Conservation (phyloP, 768 basidiomycete genomes). For the Daedalea quercina region DNA sequence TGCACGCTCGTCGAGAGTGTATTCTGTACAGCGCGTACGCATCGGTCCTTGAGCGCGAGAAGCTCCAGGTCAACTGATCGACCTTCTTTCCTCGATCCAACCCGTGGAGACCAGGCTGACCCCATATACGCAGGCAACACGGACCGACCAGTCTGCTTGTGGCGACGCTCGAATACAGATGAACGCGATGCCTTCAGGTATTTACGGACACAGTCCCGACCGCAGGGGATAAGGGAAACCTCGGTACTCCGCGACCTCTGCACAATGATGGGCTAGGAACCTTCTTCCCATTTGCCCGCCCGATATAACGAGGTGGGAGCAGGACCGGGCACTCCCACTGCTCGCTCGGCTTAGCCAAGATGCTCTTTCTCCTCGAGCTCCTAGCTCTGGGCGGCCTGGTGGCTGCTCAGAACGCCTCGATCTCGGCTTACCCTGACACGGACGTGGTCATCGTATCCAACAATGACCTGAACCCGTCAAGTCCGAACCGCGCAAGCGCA, state of each 20-base stretch:
- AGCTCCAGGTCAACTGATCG: neutral
- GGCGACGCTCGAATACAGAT: neutral
- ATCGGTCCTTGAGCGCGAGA: neutral
- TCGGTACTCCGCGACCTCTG: neutral
- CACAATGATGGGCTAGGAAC: neutral
- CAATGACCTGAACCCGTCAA: slow-evolving; percentile 8
- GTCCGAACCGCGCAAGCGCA: neutral
- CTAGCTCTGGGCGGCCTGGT: neutral
- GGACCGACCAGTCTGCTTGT: neutral
- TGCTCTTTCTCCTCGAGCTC: neutral
- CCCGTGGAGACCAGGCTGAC: neutral
- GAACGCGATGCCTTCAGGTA: neutral
- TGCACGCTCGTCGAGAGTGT: neutral
- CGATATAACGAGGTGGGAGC: neutral
- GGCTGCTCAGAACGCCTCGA: neutral
- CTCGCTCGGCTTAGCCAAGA: neutral
- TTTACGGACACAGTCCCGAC: neutral
- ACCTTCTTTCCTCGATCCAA: neutral
- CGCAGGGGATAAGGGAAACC: neutral
- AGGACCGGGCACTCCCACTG: neutral
- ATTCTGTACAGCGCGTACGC: neutral
- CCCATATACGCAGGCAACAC: neutral
- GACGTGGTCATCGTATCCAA: slow-evolving; percentile 7
- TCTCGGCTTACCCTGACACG: neutral
- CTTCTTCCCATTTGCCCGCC: neutral